Percentiles rank a stretch among this genome's conserved stretches.
Evolutionary conservation across 495 filamentous ascomycete genomes (phyloP).

Genomic region (Usnea hakonensis): DNA sequence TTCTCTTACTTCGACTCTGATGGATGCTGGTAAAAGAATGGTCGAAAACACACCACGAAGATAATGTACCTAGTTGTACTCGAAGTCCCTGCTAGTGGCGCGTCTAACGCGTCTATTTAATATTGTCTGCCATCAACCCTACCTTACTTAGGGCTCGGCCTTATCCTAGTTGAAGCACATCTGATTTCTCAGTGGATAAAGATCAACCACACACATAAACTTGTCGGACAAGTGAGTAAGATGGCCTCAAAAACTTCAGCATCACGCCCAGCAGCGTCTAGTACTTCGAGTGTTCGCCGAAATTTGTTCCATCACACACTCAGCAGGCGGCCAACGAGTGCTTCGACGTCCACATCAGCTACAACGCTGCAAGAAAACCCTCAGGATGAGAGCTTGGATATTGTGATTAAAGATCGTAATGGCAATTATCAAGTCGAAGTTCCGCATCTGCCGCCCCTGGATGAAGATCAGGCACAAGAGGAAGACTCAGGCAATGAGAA

Average conservation of each 20-base stretch:
- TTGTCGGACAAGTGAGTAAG: neutral
- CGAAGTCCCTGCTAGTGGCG: too few species aligned
- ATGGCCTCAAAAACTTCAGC: slow-evolving; percentile 27
- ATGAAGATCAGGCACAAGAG: slow-evolving; percentile 46
- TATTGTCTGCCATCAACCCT: too few species aligned
- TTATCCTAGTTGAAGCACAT: too few species aligned
- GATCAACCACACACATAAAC: too few species aligned
- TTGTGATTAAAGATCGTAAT: slow-evolving; percentile 67
- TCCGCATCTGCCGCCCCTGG: slow-evolving; percentile 45
- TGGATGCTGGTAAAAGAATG: neutral
- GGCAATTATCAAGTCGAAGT: slow-evolving; percentile 68
- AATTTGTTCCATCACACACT: slow-evolving; percentile 70
- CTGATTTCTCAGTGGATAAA: too few species aligned
- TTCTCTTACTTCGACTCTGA: too few species aligned
- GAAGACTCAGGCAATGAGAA: slow-evolving; percentile 37
- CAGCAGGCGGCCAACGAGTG: slow-evolving; percentile 55
- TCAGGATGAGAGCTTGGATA: slow-evolving; percentile 51
- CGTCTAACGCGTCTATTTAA: neutral
- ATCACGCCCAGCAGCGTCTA: slow-evolving; percentile 15
- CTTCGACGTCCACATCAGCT: slow-evolving; percentile 28
- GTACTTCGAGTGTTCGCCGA: slow-evolving; percentile 47
- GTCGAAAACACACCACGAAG: neutral
- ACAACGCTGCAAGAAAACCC: slow-evolving; percentile 31
- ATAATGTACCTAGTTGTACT: too few species aligned
- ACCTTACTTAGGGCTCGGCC: too few species aligned